Evolutionary conservation across 441 rosid genomes (phyloP).

Genomic region (Populus hybrid): DNA sequence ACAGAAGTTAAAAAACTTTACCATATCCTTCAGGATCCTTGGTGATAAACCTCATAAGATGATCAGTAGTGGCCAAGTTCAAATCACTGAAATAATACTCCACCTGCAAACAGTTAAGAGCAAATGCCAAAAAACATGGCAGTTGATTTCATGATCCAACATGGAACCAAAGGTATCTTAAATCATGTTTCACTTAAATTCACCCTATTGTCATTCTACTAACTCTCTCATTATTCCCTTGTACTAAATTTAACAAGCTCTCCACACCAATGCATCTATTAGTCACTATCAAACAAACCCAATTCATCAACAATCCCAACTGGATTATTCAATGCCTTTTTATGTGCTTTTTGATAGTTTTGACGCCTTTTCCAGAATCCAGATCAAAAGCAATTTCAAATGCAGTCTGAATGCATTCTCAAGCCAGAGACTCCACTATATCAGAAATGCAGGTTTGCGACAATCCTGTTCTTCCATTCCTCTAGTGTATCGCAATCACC

Average conservation of each 20-base stretch:
- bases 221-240: background rate
- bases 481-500: background rate
- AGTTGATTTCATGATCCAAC: background rate
- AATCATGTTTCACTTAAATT: background rate
- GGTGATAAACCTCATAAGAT: conserved; percentile 80
- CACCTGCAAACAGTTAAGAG: conserved; percentile 48
- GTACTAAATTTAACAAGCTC: background rate
- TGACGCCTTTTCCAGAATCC: too few species aligned
- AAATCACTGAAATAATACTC: conserved; percentile 95
- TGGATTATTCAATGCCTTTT: background rate
- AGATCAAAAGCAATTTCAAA: background rate
- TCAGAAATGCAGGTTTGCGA: background rate
- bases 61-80: conserved; percentile 98
- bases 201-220: background rate
- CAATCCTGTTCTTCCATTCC: background rate
- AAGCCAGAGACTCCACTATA: background rate
- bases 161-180: background rate
- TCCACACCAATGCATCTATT: background rate
- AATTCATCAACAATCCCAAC: background rate
- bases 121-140: background rate
- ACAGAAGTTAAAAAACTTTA: conserved; percentile 23
- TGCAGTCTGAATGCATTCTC: background rate
- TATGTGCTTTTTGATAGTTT: background rate
- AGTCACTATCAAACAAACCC: background rate
- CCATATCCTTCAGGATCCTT: conserved; percentile 98